These are phyloP conservation scores for Cydonia oblonga DNA, from an alignment of 331 rosid species.

Conservation along the genomic window DNA sequence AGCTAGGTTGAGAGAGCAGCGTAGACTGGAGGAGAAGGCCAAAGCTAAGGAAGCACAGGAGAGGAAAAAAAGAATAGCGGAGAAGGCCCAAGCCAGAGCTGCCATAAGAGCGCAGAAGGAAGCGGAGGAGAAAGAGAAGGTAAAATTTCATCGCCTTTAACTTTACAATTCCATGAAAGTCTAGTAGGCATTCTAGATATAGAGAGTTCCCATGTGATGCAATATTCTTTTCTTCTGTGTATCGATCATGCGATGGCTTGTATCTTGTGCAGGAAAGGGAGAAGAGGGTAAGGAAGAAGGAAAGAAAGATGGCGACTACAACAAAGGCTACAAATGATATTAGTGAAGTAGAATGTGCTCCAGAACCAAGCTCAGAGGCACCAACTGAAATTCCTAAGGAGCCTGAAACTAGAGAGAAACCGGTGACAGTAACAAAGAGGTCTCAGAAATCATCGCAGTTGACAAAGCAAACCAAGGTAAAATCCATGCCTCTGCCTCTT, in stretches of 20 bases:
- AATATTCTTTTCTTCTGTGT: neutral
- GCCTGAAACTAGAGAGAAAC: slow-evolving; percentile 33
- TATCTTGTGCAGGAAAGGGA: slow-evolving; percentile 52
- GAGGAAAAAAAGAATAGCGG: slow-evolving; percentile 60
- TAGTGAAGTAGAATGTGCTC: slow-evolving; percentile 31
- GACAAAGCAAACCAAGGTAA: slow-evolving; percentile 42
- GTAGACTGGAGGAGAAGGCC: slow-evolving; percentile 60
- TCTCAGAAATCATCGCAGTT: slow-evolving; percentile 40
- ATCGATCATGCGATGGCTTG: neutral
- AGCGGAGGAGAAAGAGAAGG: slow-evolving; percentile 83
- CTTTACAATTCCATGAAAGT: neutral
- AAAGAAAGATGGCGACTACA: slow-evolving; percentile 39
- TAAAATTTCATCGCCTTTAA: slow-evolving; percentile 7
- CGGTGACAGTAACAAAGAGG: slow-evolving; percentile 29
- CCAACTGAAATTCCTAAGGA: slow-evolving; percentile 19
- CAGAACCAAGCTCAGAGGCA: slow-evolving; percentile 26
- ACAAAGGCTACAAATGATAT: slow-evolving; percentile 20
- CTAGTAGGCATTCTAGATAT: neutral
- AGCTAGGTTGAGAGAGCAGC: slow-evolving; percentile 54
- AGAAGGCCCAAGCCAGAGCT: slow-evolving; percentile 69
- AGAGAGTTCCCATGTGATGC: neutral
- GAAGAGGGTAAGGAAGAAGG: slow-evolving; percentile 62
- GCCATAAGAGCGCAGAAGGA: slow-evolving; percentile 63
- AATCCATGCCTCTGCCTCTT: slow-evolving; percentile 51
- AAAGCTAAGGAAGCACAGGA: slow-evolving; percentile 73